Base-by-base conservation (phyloP, 805 yeast genomes). In the Zygoascus ofunaensis region DNA sequence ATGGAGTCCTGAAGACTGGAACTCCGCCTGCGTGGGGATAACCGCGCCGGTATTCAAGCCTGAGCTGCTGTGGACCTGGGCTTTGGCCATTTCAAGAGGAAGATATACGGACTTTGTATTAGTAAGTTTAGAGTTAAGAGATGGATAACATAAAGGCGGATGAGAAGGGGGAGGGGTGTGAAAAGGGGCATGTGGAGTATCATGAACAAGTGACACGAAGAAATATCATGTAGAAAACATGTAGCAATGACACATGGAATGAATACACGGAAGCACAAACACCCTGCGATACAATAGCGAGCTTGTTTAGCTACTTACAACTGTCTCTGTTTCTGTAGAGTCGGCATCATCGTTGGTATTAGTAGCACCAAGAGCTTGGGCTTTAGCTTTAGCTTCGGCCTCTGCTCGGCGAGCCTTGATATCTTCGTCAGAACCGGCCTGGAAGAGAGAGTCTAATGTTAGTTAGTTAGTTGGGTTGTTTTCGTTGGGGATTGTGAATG, bases 341-440 rank as follows among this genome's bases (percentile, higher is more conserved):
- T 8, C 15, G 7, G 7, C 15, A 34, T 7, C 15, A 8, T 34
- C 19, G 7, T 34, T 12, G 7, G 12, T 21, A 14, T 7, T 39
- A 15, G 40, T 14, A 20, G 17, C 5, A 10, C 28, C 18, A 41
- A 26, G 26, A 30, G 39, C 50, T 44, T 44, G 32, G 46, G 36
- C 35, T 37, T 34, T 28, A 18, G 41, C 49, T 18, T 48, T 39
- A 32, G 33, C 45, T 5, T 42, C 50, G 21, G 46, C 45, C 20
- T 26, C 30, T n/a, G n/a, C n/a, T 34, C 45, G 32, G 12, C 63
- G 56, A 30, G 55, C 50, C 33, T 49, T 55, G 37, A 87, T 77
- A 61, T 87, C 96, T 41, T 82, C 94, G 50, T 80, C 86, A 2
- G 94, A 83, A 8, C 96, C 96, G 4, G 96, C 95, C 64, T 86